Evolutionary conservation across 805 yeast species (phyloP), one percentile per base, ranked within the genome.

Genomic region (Scheffersomyces coipomensis): DNA sequence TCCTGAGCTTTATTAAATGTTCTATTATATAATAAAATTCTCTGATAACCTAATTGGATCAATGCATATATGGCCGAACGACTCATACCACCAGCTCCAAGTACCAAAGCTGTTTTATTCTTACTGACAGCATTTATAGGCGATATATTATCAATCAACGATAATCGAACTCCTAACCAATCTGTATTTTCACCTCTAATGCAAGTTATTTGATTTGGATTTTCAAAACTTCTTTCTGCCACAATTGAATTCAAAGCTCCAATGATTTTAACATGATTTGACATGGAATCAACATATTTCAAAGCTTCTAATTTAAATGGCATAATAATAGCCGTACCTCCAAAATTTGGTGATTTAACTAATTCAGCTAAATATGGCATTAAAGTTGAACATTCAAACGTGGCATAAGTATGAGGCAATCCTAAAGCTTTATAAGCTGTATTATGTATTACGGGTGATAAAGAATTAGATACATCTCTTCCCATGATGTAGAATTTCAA

Each of bases 51-150:
- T 11, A 50, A 34, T 31, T 39, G 38, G 18, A 48, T 41, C 32
- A 46, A 38, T 1, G 52, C 47, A 34, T 50, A 50, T n/a, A 50
- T 33, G 3, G 49, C 39, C 12, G 54, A 43, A 21, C 49, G 38
- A 32, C 49, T 42, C 42, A 46, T 45, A 21, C 51, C 48, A 18
- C 52, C 51, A 16, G 51, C 48, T 8, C 55, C 55, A 6, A 50
- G 21, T 0, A 50, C 48, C 32, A 50, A 35, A 8, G 51, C 52
- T 12, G 45, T 34, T 25, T 44, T 46, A n/a, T 37, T 29, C 16
- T 34, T 22, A 21, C 44, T 44, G 4, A 44, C 51, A 12, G 44
- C 44, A 37, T 50, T 50, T 19, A 50, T 47, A 4, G 55, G 51
- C 3, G 52, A 44, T n/a, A 40, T 29, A 23, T 42, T 40, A 12